Evolutionary conservation across 164 flowering plant species (phyloP).

Genomic region (Buxus sempervirens): DNA sequence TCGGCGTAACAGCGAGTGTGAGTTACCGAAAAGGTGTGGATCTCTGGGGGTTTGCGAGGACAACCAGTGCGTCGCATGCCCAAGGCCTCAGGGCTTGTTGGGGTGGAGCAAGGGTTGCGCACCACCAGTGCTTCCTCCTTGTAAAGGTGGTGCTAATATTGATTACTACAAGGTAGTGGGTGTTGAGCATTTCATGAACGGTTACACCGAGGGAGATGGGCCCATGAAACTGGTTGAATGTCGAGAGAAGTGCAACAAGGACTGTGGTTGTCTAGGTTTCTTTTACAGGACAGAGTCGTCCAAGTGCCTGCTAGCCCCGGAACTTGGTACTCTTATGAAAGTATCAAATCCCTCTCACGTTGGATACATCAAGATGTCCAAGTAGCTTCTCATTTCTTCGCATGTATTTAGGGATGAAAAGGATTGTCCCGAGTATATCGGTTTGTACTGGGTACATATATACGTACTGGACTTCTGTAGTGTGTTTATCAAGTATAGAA

Average conservation of each 20-base stretch:
- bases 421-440: no score
- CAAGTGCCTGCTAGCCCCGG: slow-evolving; percentile 37
- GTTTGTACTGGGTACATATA: no score
- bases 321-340: slow-evolving; percentile 28
- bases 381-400: neutral
- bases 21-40: slow-evolving; percentile 35
- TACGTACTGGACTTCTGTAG: no score
- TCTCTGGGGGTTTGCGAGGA: slow-evolving; percentile 32
- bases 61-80: slow-evolving; percentile 37
- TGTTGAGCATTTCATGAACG: slow-evolving; percentile 35
- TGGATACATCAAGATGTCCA: slow-evolving; percentile 33
- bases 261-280: no score
- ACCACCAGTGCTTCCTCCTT: no score
- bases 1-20: no score
- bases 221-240: slow-evolving; percentile 28
- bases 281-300: slow-evolving; percentile 24
- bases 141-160: no score
- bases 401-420: no score
- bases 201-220: no score
- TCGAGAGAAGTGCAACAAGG: slow-evolving; percentile 28
- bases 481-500: no score
- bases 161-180: slow-evolving; percentile 40
- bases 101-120: no score
- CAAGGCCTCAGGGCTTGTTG: slow-evolving; percentile 31
- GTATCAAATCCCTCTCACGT: slow-evolving; percentile 26